Percentiles rank a stretch among this genome's conserved stretches.
Conservation (phyloP, 169 alveolate genomes). For the Plasmodium coatneyi region DNA sequence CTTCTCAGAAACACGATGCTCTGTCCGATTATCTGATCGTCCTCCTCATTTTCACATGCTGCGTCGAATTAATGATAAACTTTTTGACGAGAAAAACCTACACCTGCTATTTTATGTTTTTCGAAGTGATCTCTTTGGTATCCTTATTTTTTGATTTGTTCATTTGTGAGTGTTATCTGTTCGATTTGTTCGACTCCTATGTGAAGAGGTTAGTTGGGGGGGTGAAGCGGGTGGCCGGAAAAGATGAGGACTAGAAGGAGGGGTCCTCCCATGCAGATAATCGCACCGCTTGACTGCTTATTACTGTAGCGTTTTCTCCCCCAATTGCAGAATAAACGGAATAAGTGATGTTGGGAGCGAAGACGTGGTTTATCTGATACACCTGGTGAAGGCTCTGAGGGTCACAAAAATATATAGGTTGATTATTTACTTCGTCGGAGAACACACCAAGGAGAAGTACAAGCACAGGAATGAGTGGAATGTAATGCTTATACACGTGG, state of each 20-base stretch:
- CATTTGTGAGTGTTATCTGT: constrained; percentile 31
- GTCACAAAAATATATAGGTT: constrained; percentile 38
- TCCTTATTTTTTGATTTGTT: constrained; percentile 13
- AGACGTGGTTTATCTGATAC: constrained; percentile 8
- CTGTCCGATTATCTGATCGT: constrained; percentile 14
- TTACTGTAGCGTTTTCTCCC: neutral
- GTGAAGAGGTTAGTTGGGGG: constrained; percentile 11
- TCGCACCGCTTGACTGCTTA: neutral
- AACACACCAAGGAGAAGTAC: constrained; percentile 56
- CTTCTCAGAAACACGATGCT: constrained; percentile 24
- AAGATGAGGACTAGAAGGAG: neutral
- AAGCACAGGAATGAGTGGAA: constrained; percentile 70
- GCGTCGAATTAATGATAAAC: constrained; percentile 10
- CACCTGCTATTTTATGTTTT: constrained; percentile 38
- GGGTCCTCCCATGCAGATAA: neutral
- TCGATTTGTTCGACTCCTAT: constrained; percentile 9
- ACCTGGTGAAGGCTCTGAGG: constrained; percentile 28
- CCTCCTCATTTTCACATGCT: neutral
- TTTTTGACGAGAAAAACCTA: neutral
- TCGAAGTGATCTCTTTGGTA: constrained; percentile 34
- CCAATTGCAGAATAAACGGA: neutral
- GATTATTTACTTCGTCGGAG: constrained; percentile 5
- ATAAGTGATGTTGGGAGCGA: neutral
- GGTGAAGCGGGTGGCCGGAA: neutral
- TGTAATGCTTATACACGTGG: neutral